Percentiles rank a stretch among this genome's conserved stretches.
Conservation (phyloP, 768 basidiomycete species). For the Filobasidium floriforme region DNA sequence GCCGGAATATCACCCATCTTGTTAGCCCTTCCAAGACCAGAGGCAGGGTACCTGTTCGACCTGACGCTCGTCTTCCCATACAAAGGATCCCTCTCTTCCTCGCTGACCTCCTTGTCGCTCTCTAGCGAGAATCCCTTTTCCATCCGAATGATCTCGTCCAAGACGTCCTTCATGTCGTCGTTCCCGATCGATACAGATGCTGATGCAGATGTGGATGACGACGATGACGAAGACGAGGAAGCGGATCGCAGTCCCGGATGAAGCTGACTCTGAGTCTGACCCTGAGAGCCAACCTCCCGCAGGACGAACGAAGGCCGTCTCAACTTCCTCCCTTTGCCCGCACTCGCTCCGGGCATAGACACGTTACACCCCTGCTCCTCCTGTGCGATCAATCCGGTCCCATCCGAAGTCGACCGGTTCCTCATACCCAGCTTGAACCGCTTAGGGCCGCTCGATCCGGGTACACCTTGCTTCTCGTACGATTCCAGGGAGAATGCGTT, state of each 20-base stretch:
- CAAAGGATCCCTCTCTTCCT: slow-evolving; percentile 1
- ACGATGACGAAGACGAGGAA: no score
- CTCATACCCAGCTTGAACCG: slow-evolving; percentile 3
- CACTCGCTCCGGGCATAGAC: not conserved
- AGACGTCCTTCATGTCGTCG: slow-evolving; percentile 43
- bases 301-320: not conserved
- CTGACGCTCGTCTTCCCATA: slow-evolving; percentile 4
- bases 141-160: slow-evolving; percentile 44
- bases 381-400: slow-evolving; percentile 4
- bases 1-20: not conserved
- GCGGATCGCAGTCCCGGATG: no score
- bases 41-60: not conserved
- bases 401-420: slow-evolving; percentile 3
- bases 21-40: not conserved
- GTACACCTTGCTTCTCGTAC: slow-evolving; percentile 4
- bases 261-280: not conserved
- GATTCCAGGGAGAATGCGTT: not conserved
- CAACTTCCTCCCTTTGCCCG: slow-evolving; percentile 16
- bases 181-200: slow-evolving; percentile 28
- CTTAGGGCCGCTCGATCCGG: slow-evolving; percentile 1
- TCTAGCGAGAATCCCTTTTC: slow-evolving; percentile 37
- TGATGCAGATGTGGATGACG: not conserved
- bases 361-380: slow-evolving; percentile 4
- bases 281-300: not conserved
- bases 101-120: slow-evolving; percentile 24